Base-by-base conservation (phyloP, 2,329 filamentous ascomycete genomes). In the Xylaria polymorpha region DNA sequence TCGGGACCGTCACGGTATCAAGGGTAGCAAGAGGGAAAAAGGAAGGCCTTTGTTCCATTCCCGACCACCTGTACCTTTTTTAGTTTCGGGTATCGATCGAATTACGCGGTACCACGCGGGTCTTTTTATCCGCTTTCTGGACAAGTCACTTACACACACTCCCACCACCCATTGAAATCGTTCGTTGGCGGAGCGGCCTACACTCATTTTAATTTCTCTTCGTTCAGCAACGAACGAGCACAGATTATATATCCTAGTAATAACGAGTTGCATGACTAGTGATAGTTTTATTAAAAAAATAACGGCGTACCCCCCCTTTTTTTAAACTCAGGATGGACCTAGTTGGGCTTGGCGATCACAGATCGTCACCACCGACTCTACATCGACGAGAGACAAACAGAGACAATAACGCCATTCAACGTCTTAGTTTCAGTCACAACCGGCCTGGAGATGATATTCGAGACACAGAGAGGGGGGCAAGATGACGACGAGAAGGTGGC, bases 61-160 rank as follows among this genome's bases (percentile, higher is more conserved):
- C 56, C 25, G 15, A 32, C 41, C 14, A 22, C 41, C 32, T 29
- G 25, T 29, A 29, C 25, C 25, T 59, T 44, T 41, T 37, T 37
- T 29, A 6, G 25, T 29, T 14, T 41, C 25, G 35, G 37, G 50
- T 53, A 56, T 43, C 20, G 22, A 57, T 35, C 22, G 46, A 32
- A 58, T 56, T 46, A 56, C 62, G 18, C 58, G 51, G 37, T 58
- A 46, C 37, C 37, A 62, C 50, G 67, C 67, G 67, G 62, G 67
- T 69, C 67, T 61, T 48, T 61, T 18, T 35, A 57, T 25, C 39
- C 32, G 29, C 44, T 10, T 37, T 4, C 22, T 32, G 9, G 48
- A 61, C 39, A 15, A 64, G 22, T 48, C 35, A 41, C 39, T 35
- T 61, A 32, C 44, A 66, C 44, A 66, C 29, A 56, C 41, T 64